Evolutionary conservation across 345 rosid genomes (phyloP).

Genomic region (Hevea brasiliensis): DNA sequence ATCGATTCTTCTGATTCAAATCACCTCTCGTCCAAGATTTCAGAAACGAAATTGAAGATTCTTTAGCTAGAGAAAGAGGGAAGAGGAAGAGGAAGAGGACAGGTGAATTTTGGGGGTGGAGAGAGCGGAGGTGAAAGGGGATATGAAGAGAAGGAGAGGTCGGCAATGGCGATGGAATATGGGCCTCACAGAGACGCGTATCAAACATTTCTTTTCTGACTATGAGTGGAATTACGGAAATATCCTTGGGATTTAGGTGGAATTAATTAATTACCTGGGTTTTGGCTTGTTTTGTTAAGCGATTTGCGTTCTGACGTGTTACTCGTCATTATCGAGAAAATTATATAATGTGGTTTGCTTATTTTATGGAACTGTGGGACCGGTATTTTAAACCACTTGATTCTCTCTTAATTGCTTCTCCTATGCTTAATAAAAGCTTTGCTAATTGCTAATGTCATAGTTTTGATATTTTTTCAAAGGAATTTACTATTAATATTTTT

Average conservation of each 20-base stretch:
- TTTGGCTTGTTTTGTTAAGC: neutral
- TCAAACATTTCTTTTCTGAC: constrained; percentile 45
- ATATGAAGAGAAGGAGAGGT: constrained; percentile 42
- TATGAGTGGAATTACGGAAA: constrained; percentile 12
- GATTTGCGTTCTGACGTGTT: constrained; percentile 38
- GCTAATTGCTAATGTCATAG: neutral
- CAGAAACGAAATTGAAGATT: neutral
- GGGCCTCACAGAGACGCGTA: constrained; percentile 92
- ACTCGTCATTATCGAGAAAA: constrained; percentile 38
- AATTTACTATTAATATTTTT: neutral
- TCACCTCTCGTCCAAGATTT: neutral
- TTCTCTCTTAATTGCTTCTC: neutral
- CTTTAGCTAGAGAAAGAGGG: neutral
- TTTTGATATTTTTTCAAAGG: neutral
- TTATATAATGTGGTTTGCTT: constrained; percentile 14
- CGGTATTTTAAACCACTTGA: neutral
- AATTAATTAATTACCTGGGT: constrained; percentile 12
- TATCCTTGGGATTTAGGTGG: constrained; percentile 32
- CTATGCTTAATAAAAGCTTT: neutral
- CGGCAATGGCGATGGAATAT: constrained; percentile 67
- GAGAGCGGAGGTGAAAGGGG: constrained; percentile 5
- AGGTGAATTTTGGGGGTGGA: neutral
- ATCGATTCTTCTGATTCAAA: no score
- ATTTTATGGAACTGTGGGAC: constrained; percentile 27
- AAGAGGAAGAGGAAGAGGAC: neutral